phyloP scores from a whole-genome alignment of 177 flowering plant genomes.

The Vitis hybrid region DNA sequence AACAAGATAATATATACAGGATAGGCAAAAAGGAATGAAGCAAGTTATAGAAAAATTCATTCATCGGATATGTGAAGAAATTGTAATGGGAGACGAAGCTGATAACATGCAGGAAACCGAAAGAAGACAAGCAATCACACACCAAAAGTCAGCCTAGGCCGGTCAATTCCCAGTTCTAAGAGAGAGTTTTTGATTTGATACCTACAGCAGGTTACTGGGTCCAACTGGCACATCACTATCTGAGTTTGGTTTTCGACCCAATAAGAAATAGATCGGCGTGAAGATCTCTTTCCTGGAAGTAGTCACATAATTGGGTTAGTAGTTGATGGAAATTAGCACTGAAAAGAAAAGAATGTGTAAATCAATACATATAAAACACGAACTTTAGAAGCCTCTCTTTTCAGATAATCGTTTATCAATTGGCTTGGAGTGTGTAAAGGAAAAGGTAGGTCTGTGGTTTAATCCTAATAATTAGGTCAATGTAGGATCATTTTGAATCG shows the following conservation, averaged over 20 bases:
- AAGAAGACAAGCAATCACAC: not conserved
- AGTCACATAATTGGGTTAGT: conserved; percentile 3
- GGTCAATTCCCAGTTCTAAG: not conserved
- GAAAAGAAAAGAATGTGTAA: not conserved
- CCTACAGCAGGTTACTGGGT: not conserved
- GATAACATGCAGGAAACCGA: not conserved
- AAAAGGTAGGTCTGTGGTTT: no score
- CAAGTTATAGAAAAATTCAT: conserved; percentile 1
- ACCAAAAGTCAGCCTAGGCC: not conserved
- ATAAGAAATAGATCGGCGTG: conserved; percentile 37
- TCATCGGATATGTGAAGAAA: not conserved
- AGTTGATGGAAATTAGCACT: not conserved
- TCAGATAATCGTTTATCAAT: no score
- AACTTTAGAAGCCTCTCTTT: no score
- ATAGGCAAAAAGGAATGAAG: no score
- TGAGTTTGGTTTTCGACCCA: conserved; percentile 40
- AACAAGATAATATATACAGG: no score
- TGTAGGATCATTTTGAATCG: no score
- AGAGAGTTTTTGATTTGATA: not conserved
- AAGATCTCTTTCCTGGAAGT: conserved; percentile 55
- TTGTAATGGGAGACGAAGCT: not conserved
- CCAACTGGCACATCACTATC: conserved; percentile 1
- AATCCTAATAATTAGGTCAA: no score
- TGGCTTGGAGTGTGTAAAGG: no score
- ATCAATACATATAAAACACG: not conserved